These are phyloP conservation scores for Nakaseomyces bracarensis DNA, from an alignment of 1,139 yeast genomes.

Conservation along the genomic window DNA sequence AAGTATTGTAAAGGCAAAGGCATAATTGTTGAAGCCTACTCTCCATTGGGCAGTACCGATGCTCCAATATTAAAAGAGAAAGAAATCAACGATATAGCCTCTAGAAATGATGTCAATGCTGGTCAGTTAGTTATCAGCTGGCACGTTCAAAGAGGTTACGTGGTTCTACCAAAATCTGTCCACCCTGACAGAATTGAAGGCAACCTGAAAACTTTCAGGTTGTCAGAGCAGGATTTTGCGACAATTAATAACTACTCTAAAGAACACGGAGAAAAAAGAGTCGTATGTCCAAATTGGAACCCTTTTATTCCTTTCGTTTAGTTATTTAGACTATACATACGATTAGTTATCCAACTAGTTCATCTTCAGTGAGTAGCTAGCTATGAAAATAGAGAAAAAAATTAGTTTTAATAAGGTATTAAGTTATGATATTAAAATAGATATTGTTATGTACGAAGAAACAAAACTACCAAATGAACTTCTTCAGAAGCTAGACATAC, in stretches of 20 bases:
- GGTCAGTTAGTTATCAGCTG: conserved; percentile 61
- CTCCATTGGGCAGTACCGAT: conserved; percentile 66
- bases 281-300: conserved; percentile 39
- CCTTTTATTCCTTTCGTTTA: conserved; percentile 29
- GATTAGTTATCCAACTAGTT: too few species aligned
- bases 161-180: conserved; percentile 65
- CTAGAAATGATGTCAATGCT: conserved; percentile 45
- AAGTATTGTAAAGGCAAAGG: conserved; percentile 45
- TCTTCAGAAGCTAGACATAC: too few species aligned
- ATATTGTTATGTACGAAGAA: too few species aligned
- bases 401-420: too few species aligned
- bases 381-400: too few species aligned
- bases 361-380: too few species aligned
- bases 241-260: conserved; percentile 40
- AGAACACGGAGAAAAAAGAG: conserved; percentile 43
- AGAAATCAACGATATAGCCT: conserved; percentile 43
- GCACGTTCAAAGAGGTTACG: conserved; percentile 61
- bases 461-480: too few species aligned
- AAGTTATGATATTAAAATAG: too few species aligned
- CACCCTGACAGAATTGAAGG: conserved; percentile 49
- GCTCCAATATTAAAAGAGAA: conserved; percentile 53
- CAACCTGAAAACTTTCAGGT: conserved; percentile 44
- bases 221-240: conserved; percentile 48
- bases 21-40: conserved; percentile 62
- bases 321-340: too few species aligned